Evolutionary conservation across 2,329 filamentous ascomycete species (phyloP), one percentile per base, ranked within the genome.

Genomic region (Claviceps pazoutovae): DNA sequence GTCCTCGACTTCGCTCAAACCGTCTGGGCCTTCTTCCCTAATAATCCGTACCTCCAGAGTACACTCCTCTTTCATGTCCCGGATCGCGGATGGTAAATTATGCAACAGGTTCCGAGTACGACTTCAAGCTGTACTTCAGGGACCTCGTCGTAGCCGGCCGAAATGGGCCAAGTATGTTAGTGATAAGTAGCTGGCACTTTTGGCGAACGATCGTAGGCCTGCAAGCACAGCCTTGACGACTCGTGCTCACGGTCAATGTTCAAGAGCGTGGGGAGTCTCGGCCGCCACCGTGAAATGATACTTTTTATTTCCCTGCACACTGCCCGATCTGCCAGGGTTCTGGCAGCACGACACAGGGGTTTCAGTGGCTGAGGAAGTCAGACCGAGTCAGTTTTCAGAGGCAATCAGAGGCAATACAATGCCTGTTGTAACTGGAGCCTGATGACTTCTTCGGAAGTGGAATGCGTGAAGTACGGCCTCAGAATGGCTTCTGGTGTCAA

Each of bases 311-410:
- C 68, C 52, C 47, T 54, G 52, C 46, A 42, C 51, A 52, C 17
- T 45, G 65, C 67, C 67, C 60, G 61, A 65, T 62, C 64, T 64
- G 59, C 63, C 65, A 59, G 51, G 49, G 51, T 48, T 43, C 37
- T 46, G 43, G 51, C 63, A 68, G 67, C 17, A 64, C 67, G 64
- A 63, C 66, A 67, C 66, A 69, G 64, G 67, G 67, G 66, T 30
- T 62, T 66, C 61, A 61, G 61, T 56, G 64, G 57, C 59, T 53
- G 58, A 60, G 55, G 19, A 52, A 45, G 52, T 46, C 26, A 55
- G 48, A 49, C 52, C 50, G 55, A 58, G 56, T 58, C 56, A 58
- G 56, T 51, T 38, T 53, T 51, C 45, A 44, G 46, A 47, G 38
- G 37, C 23, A 16, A 55, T 51, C 41, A 9, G 26, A 30, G 26